Conservation (phyloP, 148 eudicot genomes). For the Chenopodium quinoa region DNA sequence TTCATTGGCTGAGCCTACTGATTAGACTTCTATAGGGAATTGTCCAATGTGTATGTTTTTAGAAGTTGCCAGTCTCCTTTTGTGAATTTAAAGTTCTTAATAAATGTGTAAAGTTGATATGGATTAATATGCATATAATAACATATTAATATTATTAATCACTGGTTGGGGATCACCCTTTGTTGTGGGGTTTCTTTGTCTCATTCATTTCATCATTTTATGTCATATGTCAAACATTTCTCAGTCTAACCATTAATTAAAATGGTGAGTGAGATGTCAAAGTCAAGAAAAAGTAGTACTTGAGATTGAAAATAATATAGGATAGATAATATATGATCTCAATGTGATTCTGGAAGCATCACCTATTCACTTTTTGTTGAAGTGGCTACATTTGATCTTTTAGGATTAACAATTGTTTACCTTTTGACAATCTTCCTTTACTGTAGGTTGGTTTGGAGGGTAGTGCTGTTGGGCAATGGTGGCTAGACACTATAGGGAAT, state of each 20-base stretch:
- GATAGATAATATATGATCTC: background rate
- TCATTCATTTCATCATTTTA: too few relatives aligned
- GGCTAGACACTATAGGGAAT: conserved; percentile 85
- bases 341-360: background rate
- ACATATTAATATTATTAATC: background rate
- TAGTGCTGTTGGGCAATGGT: conserved; percentile 95
- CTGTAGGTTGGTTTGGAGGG: conserved; percentile 95
- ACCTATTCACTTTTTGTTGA: background rate
- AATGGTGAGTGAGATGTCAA: background rate
- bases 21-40: background rate
- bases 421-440: conserved; percentile 13
- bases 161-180: too few relatives aligned
- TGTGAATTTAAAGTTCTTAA: background rate
- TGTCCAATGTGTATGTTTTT: background rate
- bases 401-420: background rate
- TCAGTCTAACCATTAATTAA: too few relatives aligned
- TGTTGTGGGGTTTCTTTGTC: too few relatives aligned
- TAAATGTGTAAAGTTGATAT: background rate
- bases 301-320: background rate
- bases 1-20: background rate
- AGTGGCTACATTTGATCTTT: background rate
- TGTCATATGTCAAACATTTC: too few relatives aligned
- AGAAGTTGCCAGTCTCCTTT: background rate
- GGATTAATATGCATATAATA: background rate
- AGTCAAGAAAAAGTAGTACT: background rate